These are phyloP conservation scores for Vachellia pachyceras DNA, from an alignment of 306 rosid species.

Conservation along the genomic window DNA sequence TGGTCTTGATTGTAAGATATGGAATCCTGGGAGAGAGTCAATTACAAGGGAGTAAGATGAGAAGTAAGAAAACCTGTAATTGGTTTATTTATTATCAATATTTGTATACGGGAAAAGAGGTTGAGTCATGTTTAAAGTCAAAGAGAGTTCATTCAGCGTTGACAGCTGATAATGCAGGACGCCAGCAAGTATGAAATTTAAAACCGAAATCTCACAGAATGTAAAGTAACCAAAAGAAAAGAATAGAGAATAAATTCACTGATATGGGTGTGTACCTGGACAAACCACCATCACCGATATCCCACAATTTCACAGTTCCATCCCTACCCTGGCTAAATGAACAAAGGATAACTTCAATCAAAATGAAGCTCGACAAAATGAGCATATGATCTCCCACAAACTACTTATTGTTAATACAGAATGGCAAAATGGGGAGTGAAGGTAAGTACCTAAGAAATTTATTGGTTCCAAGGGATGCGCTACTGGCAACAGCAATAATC, in stretches of 20 bases:
- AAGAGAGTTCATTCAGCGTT: neutral
- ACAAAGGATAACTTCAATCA: conserved; percentile 21
- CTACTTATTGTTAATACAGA: neutral
- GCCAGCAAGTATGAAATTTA: neutral
- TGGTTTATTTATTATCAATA: neutral
- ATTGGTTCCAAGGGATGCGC: conserved; percentile 66
- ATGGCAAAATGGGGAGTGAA: neutral
- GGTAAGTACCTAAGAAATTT: conserved; percentile 70
- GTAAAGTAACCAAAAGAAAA: neutral
- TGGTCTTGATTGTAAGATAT: conserved; percentile 68
- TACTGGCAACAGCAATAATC: conserved; percentile 65
- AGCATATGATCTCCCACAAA: neutral
- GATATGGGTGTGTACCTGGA: conserved; percentile 60
- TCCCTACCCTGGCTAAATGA: conserved; percentile 94
- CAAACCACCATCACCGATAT: conserved; percentile 66
- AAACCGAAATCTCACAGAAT: neutral
- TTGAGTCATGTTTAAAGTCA: neutral
- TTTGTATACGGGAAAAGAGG: neutral
- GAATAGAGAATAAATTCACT: neutral
- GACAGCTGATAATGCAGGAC: neutral
- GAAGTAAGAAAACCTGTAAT: conserved; percentile 18
- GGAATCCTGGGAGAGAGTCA: conserved; percentile 57
- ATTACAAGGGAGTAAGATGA: conserved; percentile 4
- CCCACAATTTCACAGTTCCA: conserved; percentile 94
- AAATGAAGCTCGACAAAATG: conserved; percentile 21